Conservation (phyloP, 1,284 basidiomycete genomes). For the Tylopilus sp. region DNA sequence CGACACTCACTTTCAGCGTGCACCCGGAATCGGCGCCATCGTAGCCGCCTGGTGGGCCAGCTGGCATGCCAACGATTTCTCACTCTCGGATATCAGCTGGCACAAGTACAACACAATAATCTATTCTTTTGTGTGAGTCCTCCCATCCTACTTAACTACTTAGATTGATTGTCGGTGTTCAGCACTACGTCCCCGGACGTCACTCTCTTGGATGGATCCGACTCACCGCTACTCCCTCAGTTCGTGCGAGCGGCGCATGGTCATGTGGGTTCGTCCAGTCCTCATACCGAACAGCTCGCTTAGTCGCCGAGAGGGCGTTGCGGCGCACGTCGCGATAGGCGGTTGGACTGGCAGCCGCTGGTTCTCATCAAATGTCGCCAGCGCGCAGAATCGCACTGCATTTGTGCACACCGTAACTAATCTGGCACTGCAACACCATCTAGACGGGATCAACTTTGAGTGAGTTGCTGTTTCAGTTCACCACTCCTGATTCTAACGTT, state of each 20-base stretch:
- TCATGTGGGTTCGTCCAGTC: constrained; percentile 33
- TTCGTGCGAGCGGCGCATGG: constrained; percentile 50
- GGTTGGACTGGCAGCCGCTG: constrained; percentile 75
- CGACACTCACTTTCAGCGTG: no score
- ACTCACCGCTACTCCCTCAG: constrained; percentile 41
- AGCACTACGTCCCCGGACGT: constrained; percentile 45
- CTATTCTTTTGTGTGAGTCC: constrained; percentile 40
- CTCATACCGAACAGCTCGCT: background rate
- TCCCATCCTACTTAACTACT: no score
- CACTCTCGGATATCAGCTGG: constrained; percentile 45
- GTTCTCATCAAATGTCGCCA: constrained; percentile 69
- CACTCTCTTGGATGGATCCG: constrained; percentile 42
- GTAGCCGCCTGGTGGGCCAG: background rate
- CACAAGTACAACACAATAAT: constrained; percentile 48
- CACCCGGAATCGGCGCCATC: background rate
- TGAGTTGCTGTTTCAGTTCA: constrained; percentile 5
- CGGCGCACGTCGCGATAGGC: constrained; percentile 74
- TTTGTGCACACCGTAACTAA: constrained; percentile 66
- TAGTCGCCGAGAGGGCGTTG: constrained; percentile 45
- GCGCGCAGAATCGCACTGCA: constrained; percentile 50
- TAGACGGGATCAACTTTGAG: constrained; percentile 32
- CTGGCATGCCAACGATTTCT: constrained; percentile 32
- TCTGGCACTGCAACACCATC: constrained; percentile 53
- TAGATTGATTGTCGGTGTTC: background rate
- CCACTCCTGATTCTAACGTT: constrained; percentile 2